These are phyloP conservation scores for Piloderma croceum DNA, from an alignment of 768 basidiomycete species.

Conservation along the genomic window DNA sequence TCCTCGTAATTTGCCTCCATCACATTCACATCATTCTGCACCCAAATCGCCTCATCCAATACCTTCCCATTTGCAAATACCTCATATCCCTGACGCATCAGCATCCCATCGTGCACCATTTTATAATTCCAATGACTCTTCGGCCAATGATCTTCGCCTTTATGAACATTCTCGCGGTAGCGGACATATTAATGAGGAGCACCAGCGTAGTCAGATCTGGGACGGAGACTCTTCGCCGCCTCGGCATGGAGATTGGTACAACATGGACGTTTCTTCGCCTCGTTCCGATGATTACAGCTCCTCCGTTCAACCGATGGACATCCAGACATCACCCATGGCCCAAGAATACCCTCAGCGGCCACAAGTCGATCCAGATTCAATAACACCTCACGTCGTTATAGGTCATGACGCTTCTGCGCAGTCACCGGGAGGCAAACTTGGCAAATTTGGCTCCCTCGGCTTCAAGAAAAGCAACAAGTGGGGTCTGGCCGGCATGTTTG, in stretches of 20 bases:
- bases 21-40: constrained; percentile 37
- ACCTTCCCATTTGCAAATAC: not conserved
- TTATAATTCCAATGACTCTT: no score
- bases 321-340: constrained; percentile 45
- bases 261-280: constrained; percentile 58
- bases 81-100: no score
- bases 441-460: constrained; percentile 52
- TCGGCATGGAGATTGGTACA: constrained; percentile 32
- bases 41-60: constrained; percentile 29
- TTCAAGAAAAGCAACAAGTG: constrained; percentile 70
- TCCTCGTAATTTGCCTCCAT: constrained; percentile 37
- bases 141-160: constrained; percentile 26
- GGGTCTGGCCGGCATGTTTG: constrained; percentile 61
- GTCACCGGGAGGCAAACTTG: constrained; percentile 44
- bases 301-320: constrained; percentile 45
- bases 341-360: constrained; percentile 47
- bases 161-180: constrained; percentile 30
- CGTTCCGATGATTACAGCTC: constrained; percentile 35
- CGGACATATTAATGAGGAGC: constrained; percentile 25
- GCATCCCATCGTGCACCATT: no score
- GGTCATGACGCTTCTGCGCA: constrained; percentile 35
- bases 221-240: constrained; percentile 15
- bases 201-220: constrained; percentile 18
- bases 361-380: constrained; percentile 32
- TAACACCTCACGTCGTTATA: constrained; percentile 29